Conservation (phyloP, 2,329 filamentous ascomycete genomes). For the Colletotrichum sp. region DNA sequence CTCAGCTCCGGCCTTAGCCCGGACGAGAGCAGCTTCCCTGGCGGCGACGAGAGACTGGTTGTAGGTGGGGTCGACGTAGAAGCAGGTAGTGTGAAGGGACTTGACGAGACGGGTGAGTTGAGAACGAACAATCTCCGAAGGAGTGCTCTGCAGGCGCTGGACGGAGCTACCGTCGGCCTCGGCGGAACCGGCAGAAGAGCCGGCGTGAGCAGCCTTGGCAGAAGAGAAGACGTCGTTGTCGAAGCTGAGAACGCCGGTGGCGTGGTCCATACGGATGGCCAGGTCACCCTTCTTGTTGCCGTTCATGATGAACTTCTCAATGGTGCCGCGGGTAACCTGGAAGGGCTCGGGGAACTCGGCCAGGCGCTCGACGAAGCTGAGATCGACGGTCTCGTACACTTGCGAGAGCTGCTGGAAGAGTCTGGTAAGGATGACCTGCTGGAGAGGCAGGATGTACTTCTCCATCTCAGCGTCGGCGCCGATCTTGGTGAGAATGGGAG, state of each 20-base stretch:
- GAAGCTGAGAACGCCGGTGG: slow-evolving; percentile 92
- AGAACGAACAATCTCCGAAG: slow-evolving; percentile 94
- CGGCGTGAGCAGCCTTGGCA: slow-evolving; percentile 86
- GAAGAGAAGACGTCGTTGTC: slow-evolving; percentile 99
- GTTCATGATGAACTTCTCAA: slow-evolving; percentile 99
- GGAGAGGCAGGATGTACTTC: slow-evolving; percentile 92
- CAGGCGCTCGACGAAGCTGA: slow-evolving; percentile 90
- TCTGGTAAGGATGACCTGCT: slow-evolving; percentile 97
- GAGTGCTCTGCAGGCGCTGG: slow-evolving; percentile 95
- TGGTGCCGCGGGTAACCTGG: slow-evolving; percentile 86
- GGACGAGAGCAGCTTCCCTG: slow-evolving; percentile 79
- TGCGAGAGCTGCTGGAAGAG: slow-evolving; percentile 99
- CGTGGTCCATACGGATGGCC: slow-evolving; percentile 94
- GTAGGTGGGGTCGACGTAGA: slow-evolving; percentile 92
- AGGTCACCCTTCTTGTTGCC: slow-evolving; percentile 99
- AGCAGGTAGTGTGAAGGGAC: slow-evolving; percentile 89
- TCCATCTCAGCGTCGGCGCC: slow-evolving; percentile 94
- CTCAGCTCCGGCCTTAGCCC: slow-evolving; percentile 86
- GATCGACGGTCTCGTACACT: slow-evolving; percentile 97
- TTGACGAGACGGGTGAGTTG: slow-evolving; percentile 92
- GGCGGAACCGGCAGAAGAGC: slow-evolving; percentile 83
- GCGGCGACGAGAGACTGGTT: slow-evolving; percentile 81
- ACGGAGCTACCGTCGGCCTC: slow-evolving; percentile 85
- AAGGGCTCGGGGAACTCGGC: slow-evolving; percentile 97
- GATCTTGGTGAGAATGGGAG: slow-evolving; percentile 92